A percentile compares a stretch with the other conserved stretches of the same genome.
These are phyloP conservation scores for Saccharum officinarum DNA, from an alignment of 176 grass and related monocot genomes.

Conservation along the genomic window DNA sequence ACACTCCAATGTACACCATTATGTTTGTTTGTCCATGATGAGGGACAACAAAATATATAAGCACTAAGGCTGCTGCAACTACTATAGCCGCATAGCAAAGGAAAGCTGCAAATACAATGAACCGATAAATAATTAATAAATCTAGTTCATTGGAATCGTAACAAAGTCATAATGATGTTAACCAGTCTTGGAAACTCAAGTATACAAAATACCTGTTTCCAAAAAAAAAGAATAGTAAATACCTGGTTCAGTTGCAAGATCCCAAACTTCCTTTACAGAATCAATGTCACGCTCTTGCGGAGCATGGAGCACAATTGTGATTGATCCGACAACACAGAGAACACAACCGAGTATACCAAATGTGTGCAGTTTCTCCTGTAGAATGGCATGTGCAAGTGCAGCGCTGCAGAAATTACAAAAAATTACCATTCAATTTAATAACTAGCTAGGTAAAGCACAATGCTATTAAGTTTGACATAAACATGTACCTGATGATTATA, in stretches of 20 bases:
- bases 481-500: constrained; percentile 91
- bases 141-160: background rate
- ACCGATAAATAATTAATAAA: constrained; percentile 23
- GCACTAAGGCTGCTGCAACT: constrained; percentile 66
- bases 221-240: background rate
- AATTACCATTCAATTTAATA: constrained; percentile 22
- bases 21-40: constrained; percentile 92
- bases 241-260: constrained; percentile 96
- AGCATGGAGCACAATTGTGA: constrained; percentile 93
- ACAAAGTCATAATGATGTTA: background rate
- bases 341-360: constrained; percentile 90
- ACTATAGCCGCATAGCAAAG: constrained; percentile 74
- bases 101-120: constrained; percentile 64
- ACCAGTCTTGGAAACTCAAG: background rate
- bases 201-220: background rate
- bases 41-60: constrained; percentile 87
- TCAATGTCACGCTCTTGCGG: constrained; percentile 82
- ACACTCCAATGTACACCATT: constrained; percentile 92
- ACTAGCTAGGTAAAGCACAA: constrained; percentile 19
- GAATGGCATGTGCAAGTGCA: constrained; percentile 83
- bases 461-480: background rate
- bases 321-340: constrained; percentile 94
- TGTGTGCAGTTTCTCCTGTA: constrained; percentile 80
- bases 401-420: constrained; percentile 57
- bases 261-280: constrained; percentile 95